Percentiles rank a stretch among this genome's conserved stretches.
Evolutionary conservation across 176 grass and related monocot genomes (phyloP).

Genomic region (Phragmites australis): DNA sequence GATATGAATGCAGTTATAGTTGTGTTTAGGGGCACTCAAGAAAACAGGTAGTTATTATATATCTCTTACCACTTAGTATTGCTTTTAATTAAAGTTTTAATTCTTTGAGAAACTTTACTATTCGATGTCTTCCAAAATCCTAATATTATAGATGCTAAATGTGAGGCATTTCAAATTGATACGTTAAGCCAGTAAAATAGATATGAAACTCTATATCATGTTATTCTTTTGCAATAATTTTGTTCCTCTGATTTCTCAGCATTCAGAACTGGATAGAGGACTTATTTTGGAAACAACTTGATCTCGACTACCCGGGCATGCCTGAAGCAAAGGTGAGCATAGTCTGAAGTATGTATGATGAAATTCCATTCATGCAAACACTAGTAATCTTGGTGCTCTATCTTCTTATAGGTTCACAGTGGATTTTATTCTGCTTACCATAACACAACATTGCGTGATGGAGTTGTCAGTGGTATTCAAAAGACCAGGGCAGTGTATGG

Average conservation of each 20-base stretch:
- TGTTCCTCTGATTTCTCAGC: slow-evolving; percentile 48
- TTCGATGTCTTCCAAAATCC: not conserved
- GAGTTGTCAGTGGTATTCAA: slow-evolving; percentile 55
- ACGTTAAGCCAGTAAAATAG: not conserved
- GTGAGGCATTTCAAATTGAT: slow-evolving; percentile 14
- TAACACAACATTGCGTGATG: slow-evolving; percentile 59
- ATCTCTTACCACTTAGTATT: not conserved
- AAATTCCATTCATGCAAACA: not conserved
- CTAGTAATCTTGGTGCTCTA: slow-evolving; percentile 16
- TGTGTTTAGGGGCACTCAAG: slow-evolving; percentile 92
- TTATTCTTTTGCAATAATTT: slow-evolving; percentile 32
- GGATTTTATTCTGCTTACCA: slow-evolving; percentile 85
- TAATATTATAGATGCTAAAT: not conserved
- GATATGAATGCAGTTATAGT: slow-evolving; percentile 72
- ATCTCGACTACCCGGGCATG: slow-evolving; percentile 87
- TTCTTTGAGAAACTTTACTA: not conserved
- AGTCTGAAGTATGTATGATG: slow-evolving; percentile 6
- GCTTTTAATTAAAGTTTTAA: not conserved
- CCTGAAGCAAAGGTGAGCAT: slow-evolving; percentile 77
- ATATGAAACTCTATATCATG: not conserved
- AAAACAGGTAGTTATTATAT: slow-evolving; percentile 63
- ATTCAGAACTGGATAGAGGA: slow-evolving; percentile 93
- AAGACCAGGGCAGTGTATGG: slow-evolving; percentile 57
- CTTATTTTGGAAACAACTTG: slow-evolving; percentile 88
- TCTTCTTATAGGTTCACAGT: slow-evolving; percentile 59